Evolutionary conservation across 768 basidiomycete species (phyloP).

Genomic region (Agaricus sinodeliciosus): DNA sequence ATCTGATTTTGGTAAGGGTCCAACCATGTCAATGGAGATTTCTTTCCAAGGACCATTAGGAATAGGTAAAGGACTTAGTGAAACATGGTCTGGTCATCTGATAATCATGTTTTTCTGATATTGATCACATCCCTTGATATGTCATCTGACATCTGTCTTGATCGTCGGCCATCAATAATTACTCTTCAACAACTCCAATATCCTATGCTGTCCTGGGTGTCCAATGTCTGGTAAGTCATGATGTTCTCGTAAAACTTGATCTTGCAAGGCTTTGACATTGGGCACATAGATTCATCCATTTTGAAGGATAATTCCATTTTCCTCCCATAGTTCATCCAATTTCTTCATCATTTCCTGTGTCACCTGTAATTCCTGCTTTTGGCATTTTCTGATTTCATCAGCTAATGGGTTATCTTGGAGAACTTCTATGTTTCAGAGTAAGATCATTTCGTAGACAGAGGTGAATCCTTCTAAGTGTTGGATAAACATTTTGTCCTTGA

Average conservation of each 20-base stretch:
- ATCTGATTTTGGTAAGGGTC: not conserved
- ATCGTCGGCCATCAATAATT: not conserved
- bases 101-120: not conserved
- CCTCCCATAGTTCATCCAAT: not conserved
- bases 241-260: too few species aligned
- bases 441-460: too few species aligned
- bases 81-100: not conserved
- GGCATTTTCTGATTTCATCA: not conserved
- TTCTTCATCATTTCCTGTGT: not conserved
- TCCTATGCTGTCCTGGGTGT: too few species aligned
- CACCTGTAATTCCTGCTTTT: not conserved
- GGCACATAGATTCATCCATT: not conserved
- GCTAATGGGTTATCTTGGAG: not conserved
- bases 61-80: not conserved
- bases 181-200: too few species aligned
- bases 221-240: too few species aligned
- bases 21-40: not conserved
- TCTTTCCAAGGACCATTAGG: not conserved
- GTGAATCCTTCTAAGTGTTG: too few species aligned
- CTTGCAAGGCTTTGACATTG: too few species aligned
- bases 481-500: too few species aligned
- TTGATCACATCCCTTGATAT: not conserved
- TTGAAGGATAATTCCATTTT: not conserved
- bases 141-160: not conserved
- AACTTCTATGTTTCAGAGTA: too few species aligned